Conservation (phyloP, 2,329 filamentous ascomycete species). For the Botryotinia convoluta region DNA sequence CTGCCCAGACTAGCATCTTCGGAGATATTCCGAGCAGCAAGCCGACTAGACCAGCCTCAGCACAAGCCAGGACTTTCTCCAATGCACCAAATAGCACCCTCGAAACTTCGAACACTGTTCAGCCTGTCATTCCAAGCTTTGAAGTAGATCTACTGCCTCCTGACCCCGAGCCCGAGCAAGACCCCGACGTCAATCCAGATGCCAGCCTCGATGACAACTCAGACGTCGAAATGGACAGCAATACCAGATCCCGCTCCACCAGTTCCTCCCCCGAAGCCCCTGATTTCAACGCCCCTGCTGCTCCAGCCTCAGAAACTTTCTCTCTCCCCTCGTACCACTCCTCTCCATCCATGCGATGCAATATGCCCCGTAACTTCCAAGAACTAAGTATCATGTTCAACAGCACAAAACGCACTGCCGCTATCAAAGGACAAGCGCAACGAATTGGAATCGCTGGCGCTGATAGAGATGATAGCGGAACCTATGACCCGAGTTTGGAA, state of each 20-base stretch:
- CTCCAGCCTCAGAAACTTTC: slow-evolving; percentile 21
- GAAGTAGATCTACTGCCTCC: background rate
- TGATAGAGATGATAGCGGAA: slow-evolving; percentile 35
- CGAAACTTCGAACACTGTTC: background rate
- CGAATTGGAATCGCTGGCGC: slow-evolving; percentile 25
- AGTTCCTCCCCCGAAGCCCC: slow-evolving; percentile 32
- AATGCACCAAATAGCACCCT: background rate
- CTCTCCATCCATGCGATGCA: slow-evolving; percentile 24
- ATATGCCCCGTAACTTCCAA: slow-evolving; percentile 6
- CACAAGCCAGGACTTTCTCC: background rate
- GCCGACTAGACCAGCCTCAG: background rate
- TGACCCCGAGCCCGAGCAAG: background rate
- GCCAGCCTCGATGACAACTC: background rate
- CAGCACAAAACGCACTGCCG: slow-evolving; percentile 24
- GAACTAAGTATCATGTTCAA: slow-evolving; percentile 24
- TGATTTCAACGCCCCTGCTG: slow-evolving; percentile 28
- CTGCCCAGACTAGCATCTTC: slow-evolving; percentile 5
- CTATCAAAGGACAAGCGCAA: slow-evolving; percentile 20
- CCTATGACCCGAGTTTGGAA: slow-evolving; percentile 31
- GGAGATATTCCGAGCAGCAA: background rate
- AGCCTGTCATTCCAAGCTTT: background rate
- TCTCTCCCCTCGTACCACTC: slow-evolving; percentile 26
- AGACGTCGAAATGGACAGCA: no score
- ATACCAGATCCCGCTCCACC: background rate
- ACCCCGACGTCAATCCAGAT: background rate